Base-by-base conservation (phyloP, 2,329 filamentous ascomycete species). In the Microsporum ferrugineum region DNA sequence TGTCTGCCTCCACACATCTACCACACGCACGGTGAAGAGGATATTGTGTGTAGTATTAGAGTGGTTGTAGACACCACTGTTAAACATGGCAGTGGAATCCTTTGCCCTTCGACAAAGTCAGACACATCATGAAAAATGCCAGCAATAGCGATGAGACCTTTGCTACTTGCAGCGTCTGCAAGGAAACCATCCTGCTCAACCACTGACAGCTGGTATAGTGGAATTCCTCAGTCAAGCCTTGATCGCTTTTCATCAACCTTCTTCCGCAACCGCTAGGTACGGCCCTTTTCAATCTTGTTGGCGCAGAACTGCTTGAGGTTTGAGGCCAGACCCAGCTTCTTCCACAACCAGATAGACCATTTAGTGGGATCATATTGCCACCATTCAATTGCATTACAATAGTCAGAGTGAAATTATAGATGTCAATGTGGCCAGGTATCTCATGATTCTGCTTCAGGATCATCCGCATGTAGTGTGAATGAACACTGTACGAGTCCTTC, bases 251-350 rank as follows among this genome's bases (percentile, higher is more conserved):
- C 88, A 75, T 94, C 89, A 63, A 95, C 84, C 82, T 94, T 94
- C 88, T 94, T 94, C 82, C 94, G 89, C 65, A 86, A 77, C 78
- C 94, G 89, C 79, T 95, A 89, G 36, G 94, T 81, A 71, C 89
- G 88, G 66, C 89, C 89, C 83, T 94, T 94, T 76, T 95, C 89
- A 66, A 95, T 95, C 75, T 95, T 90, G 76, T 95, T 95, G 77
- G 84, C 78, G 68, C 88, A 88, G 84, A 95, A 95, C 76, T 91
- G 84, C 84, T 95, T 95, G 62, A 95, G 82, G 75, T 94, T 88
- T 71, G 87, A 90, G 70, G 89, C 89, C 60, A 95, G 84, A 62
- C 89, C 89, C 60, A 92, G 77, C 76, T 87, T 84, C 83, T 92
- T 94, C 86, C 88, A 91, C 63, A 80, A 69, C 85, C 85, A 89